Evolutionary conservation across 176 grass and related monocot genomes (phyloP), one percentile per base, ranked within the genome.

Genomic region (Eragrostis nindensis): DNA sequence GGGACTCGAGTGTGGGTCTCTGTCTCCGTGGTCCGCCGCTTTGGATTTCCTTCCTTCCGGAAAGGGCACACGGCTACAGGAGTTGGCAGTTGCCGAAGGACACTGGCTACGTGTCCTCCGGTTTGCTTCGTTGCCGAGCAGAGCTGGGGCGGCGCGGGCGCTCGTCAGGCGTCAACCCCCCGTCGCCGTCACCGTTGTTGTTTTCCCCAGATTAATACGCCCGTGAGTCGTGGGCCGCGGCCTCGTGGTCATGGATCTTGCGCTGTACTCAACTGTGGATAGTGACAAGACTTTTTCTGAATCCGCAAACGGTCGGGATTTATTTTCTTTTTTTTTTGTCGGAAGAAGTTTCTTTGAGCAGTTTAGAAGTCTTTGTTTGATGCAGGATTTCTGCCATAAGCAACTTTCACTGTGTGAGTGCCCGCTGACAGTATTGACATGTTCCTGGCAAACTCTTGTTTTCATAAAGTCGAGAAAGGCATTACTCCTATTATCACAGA

Each of bases 161-260:
- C 32, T 24, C 62, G 46, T 56, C 85, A 63, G 60, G 73, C 53
- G 85, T 77, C 85, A 71, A 70, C 39, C 48, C 45, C 53, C 48
- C 62, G 41, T 17, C 39, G 71, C n/a, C 29, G 44, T 29, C 53
- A 21, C 9, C 39, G 52, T 59, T 41, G 44, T 47, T 46, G 72
- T 43, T 75, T 55, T 80, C 60, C 43, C n/a, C 4, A 1, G 19
- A 14, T 0, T 45, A 76, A 62, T 62, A 62, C 19, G 57, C 22
- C 56, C 56, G 56, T 27, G 39, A 11, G 14, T 9, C 13, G 40
- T 30, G 74, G 24, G 16, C 8, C 55, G 25, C 5, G 16, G 14
- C 24, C 69, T 30, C 69, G 70, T 73, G 47, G 70, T n/a, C n/a
- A n/a, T n/a, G n/a, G n/a, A 17, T 32, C 48, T 43, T 30, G 60